These are phyloP conservation scores for Arbutus unedo DNA, from an alignment of 148 eudicot genomes.

Conservation along the genomic window DNA sequence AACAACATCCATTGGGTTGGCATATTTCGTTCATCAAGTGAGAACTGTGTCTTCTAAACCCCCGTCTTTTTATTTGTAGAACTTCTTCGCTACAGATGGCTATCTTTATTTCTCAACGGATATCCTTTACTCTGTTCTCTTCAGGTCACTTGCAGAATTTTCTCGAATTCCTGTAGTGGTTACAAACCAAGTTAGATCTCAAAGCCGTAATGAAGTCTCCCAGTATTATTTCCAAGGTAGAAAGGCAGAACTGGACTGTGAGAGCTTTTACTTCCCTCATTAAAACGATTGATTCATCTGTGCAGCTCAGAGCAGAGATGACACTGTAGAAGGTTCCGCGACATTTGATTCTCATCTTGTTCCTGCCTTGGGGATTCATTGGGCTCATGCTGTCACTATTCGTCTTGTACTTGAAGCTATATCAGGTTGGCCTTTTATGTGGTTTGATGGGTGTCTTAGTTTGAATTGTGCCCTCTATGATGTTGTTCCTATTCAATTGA, in stretches of 20 bases:
- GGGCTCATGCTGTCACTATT: slow-evolving; percentile 92
- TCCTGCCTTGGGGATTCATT: slow-evolving; percentile 83
- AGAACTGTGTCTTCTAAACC: slow-evolving; percentile 20
- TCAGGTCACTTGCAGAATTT: slow-evolving; percentile 83
- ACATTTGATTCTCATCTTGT: slow-evolving; percentile 65
- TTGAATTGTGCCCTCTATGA: background rate
- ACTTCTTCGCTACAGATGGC: background rate
- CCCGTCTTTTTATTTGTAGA: background rate
- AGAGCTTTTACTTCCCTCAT: background rate
- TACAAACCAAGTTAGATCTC: slow-evolving; percentile 91
- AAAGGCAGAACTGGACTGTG: background rate
- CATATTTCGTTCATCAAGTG: slow-evolving; percentile 88
- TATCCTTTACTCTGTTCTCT: slow-evolving; percentile 5
- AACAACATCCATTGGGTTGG: slow-evolving; percentile 75
- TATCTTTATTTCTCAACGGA: background rate
- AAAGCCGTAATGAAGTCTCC: slow-evolving; percentile 44
- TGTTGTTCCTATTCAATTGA: background rate
- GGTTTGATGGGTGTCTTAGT: background rate
- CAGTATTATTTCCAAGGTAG: slow-evolving; percentile 71
- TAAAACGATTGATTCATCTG: slow-evolving; percentile 8
- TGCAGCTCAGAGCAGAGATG: slow-evolving; percentile 41
- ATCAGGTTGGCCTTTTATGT: slow-evolving; percentile 49
- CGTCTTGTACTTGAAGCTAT: slow-evolving; percentile 79
- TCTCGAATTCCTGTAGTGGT: slow-evolving; percentile 82
- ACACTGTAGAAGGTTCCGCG: slow-evolving; percentile 21